Evolutionary conservation across 768 basidiomycete genomes (phyloP).

Genomic region (Russula emetica): DNA sequence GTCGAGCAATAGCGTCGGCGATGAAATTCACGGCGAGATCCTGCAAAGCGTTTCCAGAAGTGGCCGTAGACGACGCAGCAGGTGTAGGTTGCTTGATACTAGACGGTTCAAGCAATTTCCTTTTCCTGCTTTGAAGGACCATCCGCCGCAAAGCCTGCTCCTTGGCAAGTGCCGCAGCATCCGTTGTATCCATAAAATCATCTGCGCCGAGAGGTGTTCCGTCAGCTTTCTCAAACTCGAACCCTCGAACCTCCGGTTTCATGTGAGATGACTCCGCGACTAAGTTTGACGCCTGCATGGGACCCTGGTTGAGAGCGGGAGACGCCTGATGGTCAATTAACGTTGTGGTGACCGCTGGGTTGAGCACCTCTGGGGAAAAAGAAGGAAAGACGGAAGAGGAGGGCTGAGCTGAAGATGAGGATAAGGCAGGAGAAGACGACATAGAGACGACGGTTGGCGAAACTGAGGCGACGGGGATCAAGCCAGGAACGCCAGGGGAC

Average conservation of each 20-base stretch:
- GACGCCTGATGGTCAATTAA: not conserved
- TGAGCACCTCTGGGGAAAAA: not conserved
- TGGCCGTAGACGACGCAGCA: slow-evolving; percentile 18
- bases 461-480: not conserved
- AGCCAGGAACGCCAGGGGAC: not conserved
- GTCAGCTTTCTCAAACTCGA: not conserved
- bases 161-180: slow-evolving; percentile 37
- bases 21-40: slow-evolving; percentile 19
- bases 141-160: slow-evolving; percentile 37
- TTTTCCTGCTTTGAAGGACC: slow-evolving; percentile 38
- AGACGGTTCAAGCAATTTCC: slow-evolving; percentile 27
- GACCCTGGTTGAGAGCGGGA: not conserved
- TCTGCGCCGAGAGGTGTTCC: not conserved
- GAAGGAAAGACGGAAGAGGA: slow-evolving; percentile 1
- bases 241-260: not conserved
- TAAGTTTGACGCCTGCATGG: not conserved
- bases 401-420: not conserved
- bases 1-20: slow-evolving; percentile 18
- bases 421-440: not conserved
- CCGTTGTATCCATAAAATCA: not conserved
- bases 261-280: not conserved
- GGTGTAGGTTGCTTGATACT: slow-evolving; percentile 39
- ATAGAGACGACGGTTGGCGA: not conserved
- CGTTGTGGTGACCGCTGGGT: not conserved
- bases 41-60: slow-evolving; percentile 9